Base-by-base conservation (phyloP, 2,329 filamentous ascomycete species). In the Aspergillus fumigatus region DNA sequence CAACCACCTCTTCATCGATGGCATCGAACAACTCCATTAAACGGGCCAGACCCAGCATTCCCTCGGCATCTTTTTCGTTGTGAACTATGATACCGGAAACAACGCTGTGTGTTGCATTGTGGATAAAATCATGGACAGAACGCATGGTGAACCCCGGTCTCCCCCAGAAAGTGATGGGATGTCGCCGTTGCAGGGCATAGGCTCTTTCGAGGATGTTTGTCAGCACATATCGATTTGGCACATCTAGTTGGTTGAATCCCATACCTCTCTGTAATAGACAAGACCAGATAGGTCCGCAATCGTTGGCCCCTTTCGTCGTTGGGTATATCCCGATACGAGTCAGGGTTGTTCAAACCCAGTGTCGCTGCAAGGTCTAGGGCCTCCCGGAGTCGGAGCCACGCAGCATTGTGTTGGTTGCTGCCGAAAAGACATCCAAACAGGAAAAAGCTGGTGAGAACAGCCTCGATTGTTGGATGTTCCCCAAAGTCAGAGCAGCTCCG, bases 341-440 rank as follows among this genome's bases (percentile, higher is more conserved):
- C 64, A 1, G 75, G 73, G 32, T 75, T 64, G 58, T 77, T 75
- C 48, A 78, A 59, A 0, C 73, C 71, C 11, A 78, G 51, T 1
- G 74, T 73, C 4, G 73, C 70, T 0, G 75, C 75, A 32, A 77
- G 70, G 51, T 78, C 75, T 5, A 73, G 57, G 6, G 88, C 88
- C 72, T 93, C 89, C 25, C 89, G 84, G 19, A 93, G 77, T 67
- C 90, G 84, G 66, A 86, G 90, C 88, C 89, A 92, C 1, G 88
- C 89, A 66, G 86, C 86, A 63, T 90, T 87, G 70, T 91, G 88
- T 70, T 88, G 80, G 59, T 90, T 88, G 51, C 89, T 79, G 19
- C 83, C 85, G 65, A 88, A 88, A 67, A 88, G 82, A 67, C 85
- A 88, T 32, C 83, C 87, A 65, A 89, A 92, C 25, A 92, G 72